A percentile compares a stretch with the other conserved stretches of the same genome.
phyloP scores from a whole-genome alignment of 805 yeast genomes.

The Pichia nanzhaoensis region DNA sequence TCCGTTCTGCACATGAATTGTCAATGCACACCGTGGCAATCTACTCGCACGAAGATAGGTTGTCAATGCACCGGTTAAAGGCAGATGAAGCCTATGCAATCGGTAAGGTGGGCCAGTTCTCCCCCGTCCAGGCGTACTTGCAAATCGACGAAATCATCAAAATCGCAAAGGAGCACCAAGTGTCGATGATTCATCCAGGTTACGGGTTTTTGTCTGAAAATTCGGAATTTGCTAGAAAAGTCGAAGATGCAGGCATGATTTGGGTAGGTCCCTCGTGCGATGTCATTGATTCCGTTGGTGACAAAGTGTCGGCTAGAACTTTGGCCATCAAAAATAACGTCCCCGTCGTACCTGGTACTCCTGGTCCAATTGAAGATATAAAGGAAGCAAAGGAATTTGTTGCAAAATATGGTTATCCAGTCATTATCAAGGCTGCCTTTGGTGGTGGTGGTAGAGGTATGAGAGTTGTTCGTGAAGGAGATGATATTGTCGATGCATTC shows the following conservation, averaged over 20 bases:
- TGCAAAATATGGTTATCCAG: constrained; percentile 83
- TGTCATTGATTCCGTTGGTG: constrained; percentile 93
- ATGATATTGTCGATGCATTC: constrained; percentile 86
- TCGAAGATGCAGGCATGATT: constrained; percentile 81
- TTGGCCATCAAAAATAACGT: constrained; percentile 77
- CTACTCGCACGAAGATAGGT: constrained; percentile 91
- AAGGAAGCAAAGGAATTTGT: constrained; percentile 79
- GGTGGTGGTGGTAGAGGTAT: constrained; percentile 99
- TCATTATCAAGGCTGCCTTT: constrained; percentile 95
- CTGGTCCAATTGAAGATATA: constrained; percentile 84
- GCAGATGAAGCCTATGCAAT: constrained; percentile 92
- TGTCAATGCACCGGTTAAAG: constrained; percentile 90
- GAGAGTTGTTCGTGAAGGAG: constrained; percentile 98
- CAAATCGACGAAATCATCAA: constrained; percentile 91
- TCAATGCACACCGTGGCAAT: constrained; percentile 97
- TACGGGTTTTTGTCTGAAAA: constrained; percentile 88
- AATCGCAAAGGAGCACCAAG: constrained; percentile 73
- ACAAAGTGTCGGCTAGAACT: constrained; percentile 89
- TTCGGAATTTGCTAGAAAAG: constrained; percentile 88
- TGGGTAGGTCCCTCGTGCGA: constrained; percentile 92
- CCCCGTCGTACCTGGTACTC: constrained; percentile 96
- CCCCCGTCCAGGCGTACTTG: constrained; percentile 94
- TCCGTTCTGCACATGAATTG: constrained; percentile 95
- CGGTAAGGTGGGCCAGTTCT: constrained; percentile 80
- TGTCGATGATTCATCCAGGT: constrained; percentile 88